Conservation (phyloP, 164 flowering plant genomes). For the Stephania cephalantha region DNA sequence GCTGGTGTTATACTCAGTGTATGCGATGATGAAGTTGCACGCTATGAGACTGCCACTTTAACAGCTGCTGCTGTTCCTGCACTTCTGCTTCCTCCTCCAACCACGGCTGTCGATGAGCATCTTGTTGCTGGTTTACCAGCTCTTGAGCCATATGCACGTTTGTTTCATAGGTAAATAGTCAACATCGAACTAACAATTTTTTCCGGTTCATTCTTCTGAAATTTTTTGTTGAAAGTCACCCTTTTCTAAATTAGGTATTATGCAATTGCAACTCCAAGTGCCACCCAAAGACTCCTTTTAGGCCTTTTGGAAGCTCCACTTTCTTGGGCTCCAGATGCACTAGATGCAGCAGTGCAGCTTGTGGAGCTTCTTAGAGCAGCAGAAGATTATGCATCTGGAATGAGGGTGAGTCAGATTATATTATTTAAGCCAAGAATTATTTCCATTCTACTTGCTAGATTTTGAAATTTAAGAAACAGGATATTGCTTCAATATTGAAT, state of each 20-base stretch:
- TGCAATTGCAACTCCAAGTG: constrained; percentile 95
- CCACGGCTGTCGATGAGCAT: constrained; percentile 90
- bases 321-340: constrained; percentile 99
- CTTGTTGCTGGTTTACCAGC: constrained; percentile 96
- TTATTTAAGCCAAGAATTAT: background rate
- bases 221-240: background rate
- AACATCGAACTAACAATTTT: background rate
- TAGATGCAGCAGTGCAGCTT: constrained; percentile 98
- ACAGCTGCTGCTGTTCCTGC: constrained; percentile 98
- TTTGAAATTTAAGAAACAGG: background rate
- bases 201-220: background rate
- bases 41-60: constrained; percentile 89
- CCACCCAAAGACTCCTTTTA: constrained; percentile 91
- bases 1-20: constrained; percentile 97
- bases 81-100: constrained; percentile 93
- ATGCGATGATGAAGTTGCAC: constrained; percentile 92
- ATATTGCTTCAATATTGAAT: too few relatives aligned
- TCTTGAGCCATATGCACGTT: constrained; percentile 92
- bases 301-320: constrained; percentile 99
- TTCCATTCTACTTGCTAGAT: background rate
- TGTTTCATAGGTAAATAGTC: constrained; percentile 71
- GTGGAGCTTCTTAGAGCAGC: constrained; percentile 98
- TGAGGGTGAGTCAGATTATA: constrained; percentile 55
- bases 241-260: constrained; percentile 52
- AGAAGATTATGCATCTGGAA: constrained; percentile 90